Base-by-base conservation (phyloP, 164 flowering plant species). In the Pachysandra terminalis region DNA sequence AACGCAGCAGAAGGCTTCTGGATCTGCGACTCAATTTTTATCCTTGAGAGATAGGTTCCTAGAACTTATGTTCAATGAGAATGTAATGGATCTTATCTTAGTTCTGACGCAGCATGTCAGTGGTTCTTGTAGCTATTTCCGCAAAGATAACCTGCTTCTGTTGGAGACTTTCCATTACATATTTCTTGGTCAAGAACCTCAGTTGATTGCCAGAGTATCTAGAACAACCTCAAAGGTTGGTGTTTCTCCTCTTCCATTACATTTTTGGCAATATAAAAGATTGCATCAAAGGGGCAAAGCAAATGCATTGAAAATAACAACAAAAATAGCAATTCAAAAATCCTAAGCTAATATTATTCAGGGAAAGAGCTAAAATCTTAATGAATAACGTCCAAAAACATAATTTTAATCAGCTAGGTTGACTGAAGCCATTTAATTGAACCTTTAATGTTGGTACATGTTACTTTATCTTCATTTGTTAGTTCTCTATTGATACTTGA, bases 61-160 rank as follows among this genome's bases (percentile, higher is more conserved):
- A 19, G 95, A 90, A 64, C 76, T 87, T 40, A 62, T 96, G 79
- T 96, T 90, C 70, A 70, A 66, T 45, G 99, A 96, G 78, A 88
- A 93, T 83, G 97, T 93, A 12, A 88, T 86, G 90, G 98, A 93
- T 57, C 67, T 96, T 57, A 79, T 93, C 60, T 63, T 96, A 65
- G 90, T 85, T 25, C 75, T 93, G 41, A 75, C 90, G 37, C 97
- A 93, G 75, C 83, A 93, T 74, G 68, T 88, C 67, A 84, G 85
- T 68, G 92, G 87, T 58, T 77, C 88, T 62, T 56, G 62, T 65
- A 61, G 86, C 66, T 86, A 86, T 77, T 79, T 96, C 19, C 84
- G 85, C 59, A 89, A 89, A 61, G 98, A 96, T 72, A 96, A 90
- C 79, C 76, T 90, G 77, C 98, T 96, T 76, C 70, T 96, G 51